Evolutionary conservation across 495 filamentous ascomycete genomes (phyloP).

Genomic region (Aspergillus sclerotioniger): DNA sequence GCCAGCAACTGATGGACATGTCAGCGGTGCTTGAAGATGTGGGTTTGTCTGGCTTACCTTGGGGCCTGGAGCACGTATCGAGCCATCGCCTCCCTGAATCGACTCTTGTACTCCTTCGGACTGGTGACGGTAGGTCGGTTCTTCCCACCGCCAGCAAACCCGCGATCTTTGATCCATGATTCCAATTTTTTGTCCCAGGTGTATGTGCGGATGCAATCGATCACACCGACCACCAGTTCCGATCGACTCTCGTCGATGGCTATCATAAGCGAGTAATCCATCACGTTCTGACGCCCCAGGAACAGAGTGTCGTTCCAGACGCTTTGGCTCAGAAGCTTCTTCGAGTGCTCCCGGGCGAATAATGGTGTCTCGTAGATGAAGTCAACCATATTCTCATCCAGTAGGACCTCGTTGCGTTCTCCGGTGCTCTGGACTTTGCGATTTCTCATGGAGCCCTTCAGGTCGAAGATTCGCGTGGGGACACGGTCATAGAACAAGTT

Average conservation of each 20-base stretch:
- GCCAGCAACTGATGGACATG: slow-evolving; percentile 58
- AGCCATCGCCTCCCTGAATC: slow-evolving; percentile 95
- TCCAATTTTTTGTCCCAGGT: slow-evolving; percentile 99
- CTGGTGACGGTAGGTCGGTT: slow-evolving; percentile 95
- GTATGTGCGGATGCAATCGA: slow-evolving; percentile 97
- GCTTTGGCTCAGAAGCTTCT: slow-evolving; percentile 77
- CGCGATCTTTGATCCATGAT: slow-evolving; percentile 96
- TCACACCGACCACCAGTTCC: slow-evolving; percentile 94
- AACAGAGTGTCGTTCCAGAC: slow-evolving; percentile 97
- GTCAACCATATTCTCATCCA: slow-evolving; percentile 99
- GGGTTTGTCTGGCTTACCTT: slow-evolving; percentile 42
- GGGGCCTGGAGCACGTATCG: slow-evolving; percentile 78
- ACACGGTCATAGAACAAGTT: slow-evolving; percentile 97
- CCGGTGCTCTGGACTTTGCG: slow-evolving; percentile 93
- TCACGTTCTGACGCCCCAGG: slow-evolving; percentile 86
- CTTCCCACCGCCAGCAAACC: slow-evolving; percentile 77
- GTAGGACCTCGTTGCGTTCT: slow-evolving; percentile 90
- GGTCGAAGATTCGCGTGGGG: slow-evolving; percentile 90
- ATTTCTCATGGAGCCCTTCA: slow-evolving; percentile 98
- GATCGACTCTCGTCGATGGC: slow-evolving; percentile 87
- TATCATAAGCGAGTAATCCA: slow-evolving; percentile 99
- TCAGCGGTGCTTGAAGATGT: slow-evolving; percentile 5
- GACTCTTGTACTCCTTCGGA: slow-evolving; percentile 94
- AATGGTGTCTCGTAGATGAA: slow-evolving; percentile 97
- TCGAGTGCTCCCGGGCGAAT: slow-evolving; percentile 89